Percentiles rank a stretch among this genome's conserved stretches.
Conservation (phyloP, 164 flowering plant genomes). For the Tetrastigma voinierianum region DNA sequence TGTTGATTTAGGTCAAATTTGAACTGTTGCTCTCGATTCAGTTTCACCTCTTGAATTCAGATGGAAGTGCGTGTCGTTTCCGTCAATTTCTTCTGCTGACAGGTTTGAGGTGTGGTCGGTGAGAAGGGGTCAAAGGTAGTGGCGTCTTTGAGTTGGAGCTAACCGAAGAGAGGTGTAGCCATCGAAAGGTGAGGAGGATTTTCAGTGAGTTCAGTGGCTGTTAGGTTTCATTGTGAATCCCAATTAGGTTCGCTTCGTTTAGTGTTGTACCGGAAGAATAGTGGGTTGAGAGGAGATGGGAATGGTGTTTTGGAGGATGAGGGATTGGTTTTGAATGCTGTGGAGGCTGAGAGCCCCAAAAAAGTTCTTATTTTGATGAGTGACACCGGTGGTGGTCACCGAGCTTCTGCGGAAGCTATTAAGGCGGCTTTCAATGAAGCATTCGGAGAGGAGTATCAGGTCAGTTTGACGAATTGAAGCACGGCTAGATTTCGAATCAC, state of each 20-base stretch:
- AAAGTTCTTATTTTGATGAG: slow-evolving; percentile 94
- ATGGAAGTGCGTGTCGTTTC: too few species aligned
- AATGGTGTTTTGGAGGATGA: slow-evolving; percentile 47
- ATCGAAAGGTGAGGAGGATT: too few species aligned
- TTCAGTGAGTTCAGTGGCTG: slow-evolving; percentile 1
- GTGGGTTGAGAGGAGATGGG: slow-evolving; percentile 42
- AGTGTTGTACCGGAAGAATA: slow-evolving; percentile 28
- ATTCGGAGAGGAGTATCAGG: slow-evolving; percentile 92
- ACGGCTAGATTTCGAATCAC: not conserved
- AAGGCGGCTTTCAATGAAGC: slow-evolving; percentile 78
- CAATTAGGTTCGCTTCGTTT: slow-evolving; percentile 75
- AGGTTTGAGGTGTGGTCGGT: too few species aligned
- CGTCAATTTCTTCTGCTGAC: too few species aligned
- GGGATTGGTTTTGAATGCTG: slow-evolving; percentile 44
- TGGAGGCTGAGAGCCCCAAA: slow-evolving; percentile 41
- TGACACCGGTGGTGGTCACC: slow-evolving; percentile 97
- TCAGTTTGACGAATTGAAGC: slow-evolving; percentile 28
- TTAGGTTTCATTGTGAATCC: slow-evolving; percentile 74
- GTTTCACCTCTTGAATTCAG: too few species aligned
- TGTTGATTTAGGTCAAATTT: too few species aligned
- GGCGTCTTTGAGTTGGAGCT: too few species aligned
- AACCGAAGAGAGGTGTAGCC: too few species aligned
- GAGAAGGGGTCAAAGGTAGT: too few species aligned
- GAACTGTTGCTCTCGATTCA: too few species aligned
- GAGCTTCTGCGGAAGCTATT: slow-evolving; percentile 99